Percentiles rank a stretch among this genome's conserved stretches.
Evolutionary conservation across 176 grass and related monocot species (phyloP).

Genomic region (Themeda triandra): DNA sequence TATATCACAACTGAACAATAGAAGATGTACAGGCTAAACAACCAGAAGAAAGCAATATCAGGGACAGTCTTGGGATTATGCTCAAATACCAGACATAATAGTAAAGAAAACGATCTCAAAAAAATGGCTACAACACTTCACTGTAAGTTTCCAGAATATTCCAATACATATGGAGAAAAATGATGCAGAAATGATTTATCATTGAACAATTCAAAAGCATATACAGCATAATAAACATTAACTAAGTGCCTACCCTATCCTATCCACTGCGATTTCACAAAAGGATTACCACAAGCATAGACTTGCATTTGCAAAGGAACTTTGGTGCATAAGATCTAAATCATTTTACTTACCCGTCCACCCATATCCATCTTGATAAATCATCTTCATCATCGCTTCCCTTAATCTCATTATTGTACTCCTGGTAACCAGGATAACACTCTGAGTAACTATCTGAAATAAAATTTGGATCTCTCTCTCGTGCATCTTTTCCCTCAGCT

Average conservation of each 20-base stretch:
- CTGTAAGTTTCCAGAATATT: neutral
- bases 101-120: neutral
- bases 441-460: constrained; percentile 99
- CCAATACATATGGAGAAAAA: neutral
- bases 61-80: neutral
- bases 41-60: no score
- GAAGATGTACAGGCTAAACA: no score
- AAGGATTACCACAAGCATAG: neutral
- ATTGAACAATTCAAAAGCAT: neutral
- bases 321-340: constrained; percentile 8
- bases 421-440: constrained; percentile 98
- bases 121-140: neutral
- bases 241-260: neutral
- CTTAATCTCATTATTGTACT: constrained; percentile 79
- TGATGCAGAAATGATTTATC: neutral
- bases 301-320: neutral
- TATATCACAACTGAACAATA: no score
- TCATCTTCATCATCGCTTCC: constrained; percentile 93
- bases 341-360: constrained; percentile 68
- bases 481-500: constrained; percentile 82
- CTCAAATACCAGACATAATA: neutral
- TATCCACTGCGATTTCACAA: neutral
- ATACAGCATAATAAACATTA: neutral
- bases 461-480: constrained; percentile 95
- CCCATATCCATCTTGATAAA: constrained; percentile 99